These are phyloP conservation scores for Stenogyne calaminthoides DNA, from an alignment of 305 asterid species.

Conservation along the genomic window DNA sequence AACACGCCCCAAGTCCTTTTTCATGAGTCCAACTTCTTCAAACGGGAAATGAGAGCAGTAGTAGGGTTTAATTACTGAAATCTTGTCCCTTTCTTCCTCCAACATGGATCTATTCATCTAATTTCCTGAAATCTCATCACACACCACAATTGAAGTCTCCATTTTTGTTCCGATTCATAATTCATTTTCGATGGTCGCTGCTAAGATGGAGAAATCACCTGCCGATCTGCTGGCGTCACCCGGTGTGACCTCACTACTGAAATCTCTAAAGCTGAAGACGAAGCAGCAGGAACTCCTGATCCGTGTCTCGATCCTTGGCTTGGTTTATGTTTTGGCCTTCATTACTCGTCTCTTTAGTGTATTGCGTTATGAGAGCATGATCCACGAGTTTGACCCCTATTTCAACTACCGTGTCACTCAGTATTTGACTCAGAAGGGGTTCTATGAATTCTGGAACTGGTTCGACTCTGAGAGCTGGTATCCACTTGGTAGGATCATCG, in stretches of 20 bases:
- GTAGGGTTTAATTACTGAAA: conserved; percentile 38
- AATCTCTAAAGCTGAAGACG: conserved; percentile 77
- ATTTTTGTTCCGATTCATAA: conserved; percentile 30
- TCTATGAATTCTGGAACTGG: conserved; percentile 99
- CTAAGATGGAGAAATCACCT: conserved; percentile 56
- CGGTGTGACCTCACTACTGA: conserved; percentile 49
- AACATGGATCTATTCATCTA: conserved; percentile 24
- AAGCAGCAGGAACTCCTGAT: conserved; percentile 95
- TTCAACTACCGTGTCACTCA: conserved; percentile 97
- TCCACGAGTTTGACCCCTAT: conserved; percentile 99
- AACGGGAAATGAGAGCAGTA: conserved; percentile 2
- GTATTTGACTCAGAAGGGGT: conserved; percentile 76
- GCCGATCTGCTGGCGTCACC: conserved; percentile 62
- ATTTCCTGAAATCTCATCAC: background rate
- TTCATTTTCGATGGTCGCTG: conserved; percentile 39
- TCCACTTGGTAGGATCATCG: conserved; percentile 91
- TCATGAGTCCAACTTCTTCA: conserved; percentile 1
- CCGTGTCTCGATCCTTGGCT: conserved; percentile 72
- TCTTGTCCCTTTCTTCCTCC: background rate
- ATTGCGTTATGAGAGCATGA: conserved; percentile 96
- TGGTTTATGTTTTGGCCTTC: conserved; percentile 85
- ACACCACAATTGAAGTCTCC: background rate
- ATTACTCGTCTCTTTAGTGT: conserved; percentile 90
- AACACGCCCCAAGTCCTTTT: no score
- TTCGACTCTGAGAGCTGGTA: conserved; percentile 99